Evolutionary conservation across 345 rosid species (phyloP), one percentile per base, ranked within the genome.

Genomic region (Brassica napus): DNA sequence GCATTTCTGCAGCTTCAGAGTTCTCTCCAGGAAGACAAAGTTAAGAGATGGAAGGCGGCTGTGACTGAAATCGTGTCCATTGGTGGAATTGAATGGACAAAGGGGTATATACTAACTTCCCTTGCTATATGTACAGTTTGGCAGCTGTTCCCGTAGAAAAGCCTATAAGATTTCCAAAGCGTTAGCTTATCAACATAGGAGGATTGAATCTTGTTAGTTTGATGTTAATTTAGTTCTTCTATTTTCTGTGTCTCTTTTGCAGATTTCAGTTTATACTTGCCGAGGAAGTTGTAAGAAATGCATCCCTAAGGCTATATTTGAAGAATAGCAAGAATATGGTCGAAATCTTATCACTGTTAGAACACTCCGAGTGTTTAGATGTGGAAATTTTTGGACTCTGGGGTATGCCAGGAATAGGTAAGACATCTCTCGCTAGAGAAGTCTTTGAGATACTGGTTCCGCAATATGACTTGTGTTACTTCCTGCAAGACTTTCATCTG

Each of bases 381-480:
- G 80, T 2, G 0, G 54, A 77, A 0, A 77, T 49, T 23, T 55
- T 49, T 37, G 81, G 76, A 12, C 6, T 77, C 0, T 77, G 76
- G 76, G 81, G 81, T 1, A 77, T 70, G 76, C 44, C 58, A 23
- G 76, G 81, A 23, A 70, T 77, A 63, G 81, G 81, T 52, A 77
- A 77, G 76, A 77, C 71, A 63, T 21, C 81, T 39, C 26, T 77
- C 26, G 81, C 76, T 3, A 77, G 71, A 63, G 81, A 77, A 62
- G 26, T 63, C 2, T 77, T 49, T 35, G 23, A 1, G 21, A n/a
- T n/a, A 0, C 10, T 34, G 15, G 6, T 12, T 71, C 76, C 76
- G 2, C 24, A 28, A 0, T 78, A 78, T 65, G 77, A 78, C 18
- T 0, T 65, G 4, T 72, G 72, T 1, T 78, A 78, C 61, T 72